Percentiles rank a stretch among this genome's conserved stretches.
These are phyloP conservation scores for Abortiporus biennis DNA, from an alignment of 1,284 basidiomycete species.

Conservation along the genomic window DNA sequence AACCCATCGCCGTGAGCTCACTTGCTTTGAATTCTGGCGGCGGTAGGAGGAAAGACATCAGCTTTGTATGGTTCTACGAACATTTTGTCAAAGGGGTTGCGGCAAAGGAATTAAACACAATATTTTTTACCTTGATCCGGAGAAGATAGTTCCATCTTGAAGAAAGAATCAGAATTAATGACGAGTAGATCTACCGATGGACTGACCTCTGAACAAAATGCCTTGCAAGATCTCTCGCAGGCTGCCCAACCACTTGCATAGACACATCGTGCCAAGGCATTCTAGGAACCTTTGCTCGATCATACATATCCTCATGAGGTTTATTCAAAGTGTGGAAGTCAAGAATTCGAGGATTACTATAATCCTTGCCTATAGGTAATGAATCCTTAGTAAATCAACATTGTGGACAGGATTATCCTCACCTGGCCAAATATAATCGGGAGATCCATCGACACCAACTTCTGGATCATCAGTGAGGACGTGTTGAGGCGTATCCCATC, in stretches of 20 bases:
- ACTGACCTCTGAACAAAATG: constrained; percentile 89
- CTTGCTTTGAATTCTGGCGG: constrained; percentile 87
- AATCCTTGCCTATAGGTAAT: constrained; percentile 71
- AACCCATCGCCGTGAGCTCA: constrained; percentile 76
- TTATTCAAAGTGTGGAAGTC: constrained; percentile 90
- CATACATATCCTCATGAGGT: constrained; percentile 93
- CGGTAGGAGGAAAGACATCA: constrained; percentile 93
- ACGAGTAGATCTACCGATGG: constrained; percentile 6
- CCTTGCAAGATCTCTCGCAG: constrained; percentile 89
- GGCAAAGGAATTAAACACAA: background rate
- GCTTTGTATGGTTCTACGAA: constrained; percentile 78
- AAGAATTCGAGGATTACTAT: constrained; percentile 84
- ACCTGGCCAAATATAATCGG: constrained; percentile 80
- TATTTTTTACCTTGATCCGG: constrained; percentile 71
- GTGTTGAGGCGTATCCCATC: constrained; percentile 97
- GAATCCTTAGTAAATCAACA: background rate
- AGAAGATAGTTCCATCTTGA: constrained; percentile 85
- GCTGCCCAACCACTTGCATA: constrained; percentile 94
- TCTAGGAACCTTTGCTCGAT: constrained; percentile 81
- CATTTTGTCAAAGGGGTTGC: background rate
- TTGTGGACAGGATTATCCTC: constrained; percentile 14
- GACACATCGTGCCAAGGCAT: constrained; percentile 99
- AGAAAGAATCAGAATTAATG: background rate
- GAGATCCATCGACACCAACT: constrained; percentile 46
- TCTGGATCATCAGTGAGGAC: constrained; percentile 83